Percentiles rank a stretch among this genome's conserved stretches.
These are phyloP conservation scores for Yamadazyma endophytica DNA, from an alignment of 805 yeast genomes.

Conservation along the genomic window DNA sequence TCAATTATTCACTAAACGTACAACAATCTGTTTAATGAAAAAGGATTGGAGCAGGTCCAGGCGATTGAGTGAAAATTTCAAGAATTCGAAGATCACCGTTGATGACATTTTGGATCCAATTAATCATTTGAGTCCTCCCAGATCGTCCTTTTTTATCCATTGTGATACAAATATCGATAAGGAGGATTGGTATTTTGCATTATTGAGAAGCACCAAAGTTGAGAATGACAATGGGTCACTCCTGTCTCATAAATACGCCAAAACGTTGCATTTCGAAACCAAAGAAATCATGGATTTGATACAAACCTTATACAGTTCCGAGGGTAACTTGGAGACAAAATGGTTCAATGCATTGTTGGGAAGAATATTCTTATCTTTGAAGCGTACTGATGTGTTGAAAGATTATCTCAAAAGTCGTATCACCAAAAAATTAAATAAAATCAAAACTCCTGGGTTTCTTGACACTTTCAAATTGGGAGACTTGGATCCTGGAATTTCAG, in stretches of 20 bases:
- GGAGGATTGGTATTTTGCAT: conserved; percentile 89
- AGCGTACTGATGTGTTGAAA: conserved; percentile 65
- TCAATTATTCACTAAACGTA: conserved; percentile 72
- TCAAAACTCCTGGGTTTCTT: conserved; percentile 82
- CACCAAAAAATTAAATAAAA: conserved; percentile 68
- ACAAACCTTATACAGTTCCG: conserved; percentile 74
- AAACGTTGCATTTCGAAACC: conserved; percentile 68
- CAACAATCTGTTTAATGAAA: conserved; percentile 67
- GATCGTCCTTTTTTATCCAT: conserved; percentile 56
- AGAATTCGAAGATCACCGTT: conserved; percentile 17
- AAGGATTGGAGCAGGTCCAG: conserved; percentile 30
- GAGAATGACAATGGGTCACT: conserved; percentile 16
- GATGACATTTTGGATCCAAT: conserved; percentile 20
- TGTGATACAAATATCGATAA: conserved; percentile 76
- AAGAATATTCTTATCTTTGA: conserved; percentile 71
- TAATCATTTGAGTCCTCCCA: conserved; percentile 25
- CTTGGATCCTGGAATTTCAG: conserved; percentile 71
- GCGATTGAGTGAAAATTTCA: conserved; percentile 15
- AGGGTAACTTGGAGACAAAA: conserved; percentile 75
- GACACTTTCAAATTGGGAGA: conserved; percentile 75
- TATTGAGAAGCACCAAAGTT: conserved; percentile 70
- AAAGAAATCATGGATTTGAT: conserved; percentile 69
- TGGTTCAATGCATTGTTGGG: conserved; percentile 93
- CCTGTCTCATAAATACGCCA: conserved; percentile 61
- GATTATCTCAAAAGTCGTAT: conserved; percentile 55